phyloP scores from a whole-genome alignment of 352 stramenopile species.

The Globisporangium viniferum region DNA sequence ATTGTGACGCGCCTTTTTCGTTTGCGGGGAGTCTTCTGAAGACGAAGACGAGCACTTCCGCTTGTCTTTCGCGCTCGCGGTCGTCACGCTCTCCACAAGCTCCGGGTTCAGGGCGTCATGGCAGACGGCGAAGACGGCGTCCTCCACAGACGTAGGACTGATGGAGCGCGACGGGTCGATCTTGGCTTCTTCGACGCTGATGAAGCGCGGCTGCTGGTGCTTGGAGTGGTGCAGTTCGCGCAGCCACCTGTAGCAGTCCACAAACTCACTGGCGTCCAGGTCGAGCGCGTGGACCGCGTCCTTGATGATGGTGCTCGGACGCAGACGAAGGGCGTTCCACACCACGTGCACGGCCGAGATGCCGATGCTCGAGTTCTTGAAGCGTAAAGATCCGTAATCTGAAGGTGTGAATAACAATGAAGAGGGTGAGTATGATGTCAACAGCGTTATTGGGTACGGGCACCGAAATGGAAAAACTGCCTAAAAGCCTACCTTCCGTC shows the following conservation, averaged over 20 bases:
- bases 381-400: slow-evolving; percentile 31
- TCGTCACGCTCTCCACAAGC: neutral
- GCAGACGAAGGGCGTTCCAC: slow-evolving; percentile 29
- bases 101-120: neutral
- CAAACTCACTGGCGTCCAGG: slow-evolving; percentile 23
- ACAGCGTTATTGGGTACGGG: neutral
- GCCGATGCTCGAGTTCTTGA: slow-evolving; percentile 36
- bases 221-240: slow-evolving; percentile 22
- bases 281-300: slow-evolving; percentile 26
- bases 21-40: neutral
- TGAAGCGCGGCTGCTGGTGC: slow-evolving; percentile 26
- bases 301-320: slow-evolving; percentile 26
- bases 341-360: slow-evolving; percentile 36
- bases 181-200: slow-evolving; percentile 41
- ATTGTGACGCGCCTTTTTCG: slow-evolving; percentile 5
- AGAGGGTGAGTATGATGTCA: neutral
- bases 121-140: slow-evolving; percentile 2
- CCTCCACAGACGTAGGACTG: slow-evolving; percentile 39
- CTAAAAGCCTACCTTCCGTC: slow-evolving; percentile 5
- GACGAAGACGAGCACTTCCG: neutral
- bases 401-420: neutral
- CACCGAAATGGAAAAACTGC: too few relatives aligned
- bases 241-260: slow-evolving; percentile 35
- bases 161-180: slow-evolving; percentile 29
- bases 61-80: neutral